Evolutionary conservation across 78 protist genomes (phyloP).

Genomic region (Neovahlkampfia damariscottae): DNA sequence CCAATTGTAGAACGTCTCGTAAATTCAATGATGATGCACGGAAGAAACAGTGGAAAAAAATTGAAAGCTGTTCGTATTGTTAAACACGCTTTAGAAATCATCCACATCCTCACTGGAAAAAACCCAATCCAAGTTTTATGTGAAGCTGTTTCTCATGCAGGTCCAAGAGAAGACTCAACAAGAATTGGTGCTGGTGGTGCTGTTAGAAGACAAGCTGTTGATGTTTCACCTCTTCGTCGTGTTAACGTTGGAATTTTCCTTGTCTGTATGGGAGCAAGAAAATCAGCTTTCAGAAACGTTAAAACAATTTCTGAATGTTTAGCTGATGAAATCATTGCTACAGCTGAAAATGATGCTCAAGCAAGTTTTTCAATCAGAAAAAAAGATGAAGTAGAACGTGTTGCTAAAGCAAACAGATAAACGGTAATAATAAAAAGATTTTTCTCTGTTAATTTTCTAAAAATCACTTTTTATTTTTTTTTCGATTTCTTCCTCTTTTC

Average conservation of each 20-base stretch:
- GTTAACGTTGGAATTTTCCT: slow-evolving; percentile 95
- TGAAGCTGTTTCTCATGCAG: slow-evolving; percentile 88
- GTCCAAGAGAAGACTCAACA: slow-evolving; percentile 99
- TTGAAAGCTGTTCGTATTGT: slow-evolving; percentile 94
- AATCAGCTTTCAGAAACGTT: slow-evolving; percentile 96
- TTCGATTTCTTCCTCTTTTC: too few species aligned
- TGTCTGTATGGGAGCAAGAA: slow-evolving; percentile 88
- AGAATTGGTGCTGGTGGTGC: slow-evolving; percentile 98
- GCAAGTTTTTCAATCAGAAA: slow-evolving; percentile 85
- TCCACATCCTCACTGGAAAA: slow-evolving; percentile 92
- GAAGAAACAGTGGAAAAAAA: slow-evolving; percentile 99
- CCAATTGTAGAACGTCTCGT: slow-evolving; percentile 98
- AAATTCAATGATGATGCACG: slow-evolving; percentile 91
- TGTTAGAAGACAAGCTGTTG: slow-evolving; percentile 99
- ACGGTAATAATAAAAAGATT: too few species aligned
- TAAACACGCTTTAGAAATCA: slow-evolving; percentile 96
- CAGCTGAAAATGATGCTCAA: slow-evolving; percentile 85
- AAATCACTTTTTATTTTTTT: too few species aligned
- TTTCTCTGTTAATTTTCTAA: too few species aligned
- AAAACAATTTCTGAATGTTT: slow-evolving; percentile 98
- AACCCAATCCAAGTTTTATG: slow-evolving; percentile 90
- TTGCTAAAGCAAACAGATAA: slow-evolving; percentile 82
- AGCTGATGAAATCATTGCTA: slow-evolving; percentile 98
- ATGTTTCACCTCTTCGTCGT: slow-evolving; percentile 99
- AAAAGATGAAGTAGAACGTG: slow-evolving; percentile 77